Base-by-base conservation (phyloP, 1,284 basidiomycete species). In the Cystobasidiaceae sp. region DNA sequence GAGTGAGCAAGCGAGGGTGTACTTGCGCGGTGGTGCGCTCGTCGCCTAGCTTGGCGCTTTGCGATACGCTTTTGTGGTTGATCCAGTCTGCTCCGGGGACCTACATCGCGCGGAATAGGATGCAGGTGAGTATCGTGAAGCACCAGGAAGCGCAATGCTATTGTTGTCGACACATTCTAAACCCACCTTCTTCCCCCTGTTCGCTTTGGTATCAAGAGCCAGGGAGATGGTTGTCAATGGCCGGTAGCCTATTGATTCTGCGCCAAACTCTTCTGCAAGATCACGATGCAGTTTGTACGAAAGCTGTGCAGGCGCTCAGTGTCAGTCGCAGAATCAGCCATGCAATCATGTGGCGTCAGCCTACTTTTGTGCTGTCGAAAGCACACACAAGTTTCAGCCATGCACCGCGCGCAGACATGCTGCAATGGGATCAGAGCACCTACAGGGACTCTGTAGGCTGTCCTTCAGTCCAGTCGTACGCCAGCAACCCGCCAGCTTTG, bases 401-500 rank as follows among this genome's bases (percentile, higher is more conserved):
- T 39, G 37, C 37, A 39, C n/a, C n/a, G 11, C 11, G 37, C 37
- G n/a, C 11, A 39, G 11, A n/a, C 37, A 39, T 11, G n/a, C 11
- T 39, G n/a, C 11, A 39, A 39, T n/a, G 37, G 11, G 27, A 37
- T 17, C 3, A 9, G 8, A 11, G 19, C n/a, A 30, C 28, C 28
- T 11, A 27, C 11, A 41, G 44, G 25, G 25, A 45, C 21, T 37
- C 17, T 25, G 39, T 37, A 9, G 39, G 21, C 46, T 37, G 1
- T 44, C 68, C 70, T 25, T 75, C 75, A 43, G 85, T 84, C 86
- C 85, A 87, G 73, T 91, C 87, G 61, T 84, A 82, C 0, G 93
- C 91, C 23, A 97, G 82, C n/a, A 97, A 85, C 0, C 93, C 93
- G 2, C 91, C 93, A 0, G 90, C 88, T 75, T 94, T 94, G 4